phyloP scores from a whole-genome alignment of 2,329 filamentous ascomycete species.

The Trichoderma koningii region DNA sequence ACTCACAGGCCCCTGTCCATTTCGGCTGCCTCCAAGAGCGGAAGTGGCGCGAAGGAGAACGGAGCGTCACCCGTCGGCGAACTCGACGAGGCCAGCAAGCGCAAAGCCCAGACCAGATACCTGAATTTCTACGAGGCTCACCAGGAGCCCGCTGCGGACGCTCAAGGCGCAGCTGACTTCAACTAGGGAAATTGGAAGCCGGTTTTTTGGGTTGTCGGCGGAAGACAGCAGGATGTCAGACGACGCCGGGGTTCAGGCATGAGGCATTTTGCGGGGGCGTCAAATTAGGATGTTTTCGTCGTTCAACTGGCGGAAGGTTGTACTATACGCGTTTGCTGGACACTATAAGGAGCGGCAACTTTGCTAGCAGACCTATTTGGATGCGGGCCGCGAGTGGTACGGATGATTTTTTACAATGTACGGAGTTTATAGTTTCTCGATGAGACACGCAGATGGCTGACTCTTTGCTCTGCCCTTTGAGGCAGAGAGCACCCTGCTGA shows the following conservation, averaged over 20 bases:
- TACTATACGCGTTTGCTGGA: conserved; percentile 26
- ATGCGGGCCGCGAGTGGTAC: conserved; percentile 20
- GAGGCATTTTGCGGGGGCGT: conserved; percentile 23
- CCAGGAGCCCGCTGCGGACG: conserved; percentile 48
- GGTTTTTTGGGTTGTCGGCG: not conserved
- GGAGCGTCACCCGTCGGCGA: conserved; percentile 43
- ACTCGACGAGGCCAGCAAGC: conserved; percentile 54
- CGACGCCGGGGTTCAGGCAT: not conserved
- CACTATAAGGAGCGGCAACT: conserved; percentile 19
- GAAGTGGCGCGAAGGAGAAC: conserved; percentile 48
- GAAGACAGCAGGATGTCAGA: conserved; percentile 7
- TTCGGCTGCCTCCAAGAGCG: conserved; percentile 28
- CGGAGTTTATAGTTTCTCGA: not conserved
- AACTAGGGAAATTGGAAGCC: conserved; percentile 42
- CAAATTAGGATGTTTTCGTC: conserved; percentile 16
- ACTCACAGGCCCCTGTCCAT: conserved; percentile 33
- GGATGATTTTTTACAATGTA: conserved; percentile 9
- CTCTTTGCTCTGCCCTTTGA: not conserved
- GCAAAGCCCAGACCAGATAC: conserved; percentile 55
- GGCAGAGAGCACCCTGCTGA: not conserved
- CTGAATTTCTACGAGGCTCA: conserved; percentile 57
- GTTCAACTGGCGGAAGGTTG: conserved; percentile 16
- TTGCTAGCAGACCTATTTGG: conserved; percentile 20
- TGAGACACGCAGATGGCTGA: not conserved
- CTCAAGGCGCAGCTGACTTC: conserved; percentile 55